A percentile compares a stretch with the other conserved stretches of the same genome.
Conservation (phyloP, 2,329 filamentous ascomycete species). For the Ophiostoma tasmaniense region DNA sequence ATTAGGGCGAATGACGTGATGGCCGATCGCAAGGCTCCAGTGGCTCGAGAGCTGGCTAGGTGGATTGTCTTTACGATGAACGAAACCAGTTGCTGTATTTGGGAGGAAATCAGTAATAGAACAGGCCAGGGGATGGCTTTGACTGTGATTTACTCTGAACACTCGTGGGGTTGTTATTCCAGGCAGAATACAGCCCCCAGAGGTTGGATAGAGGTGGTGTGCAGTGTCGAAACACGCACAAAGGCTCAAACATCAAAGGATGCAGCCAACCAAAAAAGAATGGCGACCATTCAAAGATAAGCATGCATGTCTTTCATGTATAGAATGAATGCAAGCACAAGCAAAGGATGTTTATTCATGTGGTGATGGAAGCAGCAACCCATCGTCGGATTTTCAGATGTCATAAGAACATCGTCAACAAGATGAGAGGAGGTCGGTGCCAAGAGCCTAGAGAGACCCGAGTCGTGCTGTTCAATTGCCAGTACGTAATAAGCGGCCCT, state of each 20-base stretch:
- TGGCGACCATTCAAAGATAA: not conserved
- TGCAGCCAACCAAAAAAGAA: not conserved
- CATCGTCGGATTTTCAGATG: not conserved
- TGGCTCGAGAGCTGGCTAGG: not conserved
- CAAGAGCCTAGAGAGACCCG: not conserved
- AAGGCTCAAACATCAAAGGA: not conserved
- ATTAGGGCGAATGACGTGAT: slow-evolving; percentile 7
- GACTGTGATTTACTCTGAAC: too few relatives aligned
- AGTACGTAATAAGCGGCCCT: slow-evolving; percentile 4
- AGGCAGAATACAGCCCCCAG: not conserved
- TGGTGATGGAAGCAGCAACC: not conserved
- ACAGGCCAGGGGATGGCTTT: not conserved
- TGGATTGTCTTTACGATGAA: not conserved
- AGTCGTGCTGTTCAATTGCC: not conserved
- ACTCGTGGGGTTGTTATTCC: not conserved
- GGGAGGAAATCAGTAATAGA: not conserved
- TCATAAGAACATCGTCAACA: not conserved
- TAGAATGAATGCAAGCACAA: too few relatives aligned
- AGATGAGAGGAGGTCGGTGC: not conserved
- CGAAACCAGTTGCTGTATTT: not conserved
- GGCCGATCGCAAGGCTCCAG: slow-evolving; percentile 6
- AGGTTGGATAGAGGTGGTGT: not conserved
- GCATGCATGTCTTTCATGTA: too few relatives aligned
- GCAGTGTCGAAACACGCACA: not conserved
- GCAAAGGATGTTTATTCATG: not conserved